phyloP scores from a whole-genome alignment of 352 stramenopile species.

The Pythium folliculosum region DNA sequence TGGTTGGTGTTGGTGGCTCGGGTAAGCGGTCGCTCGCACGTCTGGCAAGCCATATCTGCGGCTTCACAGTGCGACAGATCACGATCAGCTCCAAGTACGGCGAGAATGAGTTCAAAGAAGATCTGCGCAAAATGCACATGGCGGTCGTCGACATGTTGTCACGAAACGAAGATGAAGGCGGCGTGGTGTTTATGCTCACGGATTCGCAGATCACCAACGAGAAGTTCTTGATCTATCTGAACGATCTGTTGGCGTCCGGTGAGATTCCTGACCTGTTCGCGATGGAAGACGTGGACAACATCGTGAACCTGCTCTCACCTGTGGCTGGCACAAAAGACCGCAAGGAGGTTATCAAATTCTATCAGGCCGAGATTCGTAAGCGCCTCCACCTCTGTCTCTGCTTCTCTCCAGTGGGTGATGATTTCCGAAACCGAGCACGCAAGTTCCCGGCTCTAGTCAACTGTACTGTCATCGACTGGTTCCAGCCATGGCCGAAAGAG shows the following conservation, averaged over 20 bases:
- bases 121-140: constrained; percentile 95
- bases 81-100: constrained; percentile 94
- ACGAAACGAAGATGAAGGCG: constrained; percentile 80
- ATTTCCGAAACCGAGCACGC: constrained; percentile 92
- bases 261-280: constrained; percentile 95
- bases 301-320: constrained; percentile 86
- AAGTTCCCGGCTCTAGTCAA: constrained; percentile 97
- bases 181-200: constrained; percentile 94
- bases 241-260: constrained; percentile 93
- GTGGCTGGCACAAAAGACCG: constrained; percentile 85
- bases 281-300: constrained; percentile 93
- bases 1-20: constrained; percentile 93
- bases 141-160: constrained; percentile 92
- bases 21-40: constrained; percentile 94
- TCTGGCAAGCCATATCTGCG: constrained; percentile 93
- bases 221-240: constrained; percentile 96
- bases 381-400: constrained; percentile 95
- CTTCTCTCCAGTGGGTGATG: constrained; percentile 95
- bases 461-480: constrained; percentile 96
- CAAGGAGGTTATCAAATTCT: constrained; percentile 94
- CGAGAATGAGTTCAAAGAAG: constrained; percentile 96
- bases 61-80: constrained; percentile 91
- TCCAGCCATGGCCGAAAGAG: constrained; percentile 93
- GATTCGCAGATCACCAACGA: constrained; percentile 97
- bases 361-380: constrained; percentile 93